These are phyloP conservation scores for Cyanodermella asteris DNA, from an alignment of 2,329 filamentous ascomycete genomes.

Conservation along the genomic window DNA sequence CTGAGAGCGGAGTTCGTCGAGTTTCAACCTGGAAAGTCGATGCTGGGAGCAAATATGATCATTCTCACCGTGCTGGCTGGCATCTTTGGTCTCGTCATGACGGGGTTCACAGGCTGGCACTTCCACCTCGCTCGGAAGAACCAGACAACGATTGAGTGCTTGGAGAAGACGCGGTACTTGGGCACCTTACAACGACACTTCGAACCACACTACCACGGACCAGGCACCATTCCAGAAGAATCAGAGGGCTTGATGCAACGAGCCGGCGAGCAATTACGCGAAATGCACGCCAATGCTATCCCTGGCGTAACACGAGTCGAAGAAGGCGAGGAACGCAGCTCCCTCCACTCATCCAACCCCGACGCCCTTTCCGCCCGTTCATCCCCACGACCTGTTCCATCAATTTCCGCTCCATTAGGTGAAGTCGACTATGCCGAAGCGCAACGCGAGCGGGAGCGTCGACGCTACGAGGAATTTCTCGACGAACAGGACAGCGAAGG, in stretches of 20 bases:
- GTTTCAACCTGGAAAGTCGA: conserved; percentile 58
- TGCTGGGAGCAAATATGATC: conserved; percentile 86
- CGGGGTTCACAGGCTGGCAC: conserved; percentile 83
- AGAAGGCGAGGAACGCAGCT: conserved; percentile 43
- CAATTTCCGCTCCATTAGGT: too few species aligned
- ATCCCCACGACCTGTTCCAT: too few species aligned
- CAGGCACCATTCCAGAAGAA: too few species aligned
- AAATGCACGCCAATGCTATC: conserved; percentile 61
- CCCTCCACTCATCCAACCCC: conserved; percentile 14
- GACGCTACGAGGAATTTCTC: conserved; percentile 59
- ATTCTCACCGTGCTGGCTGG: conserved; percentile 69
- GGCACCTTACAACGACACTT: conserved; percentile 51
- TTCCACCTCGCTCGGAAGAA: conserved; percentile 56
- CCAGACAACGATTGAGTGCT: conserved; percentile 84
- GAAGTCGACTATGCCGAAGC: conserved; percentile 12
- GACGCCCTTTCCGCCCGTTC: conserved; percentile 15
- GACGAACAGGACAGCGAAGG: conserved; percentile 75
- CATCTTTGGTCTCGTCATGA: conserved; percentile 75
- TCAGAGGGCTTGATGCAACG: conserved; percentile 31
- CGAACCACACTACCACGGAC: conserved; percentile 29
- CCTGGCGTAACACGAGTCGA: conserved; percentile 62
- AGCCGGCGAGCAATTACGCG: conserved; percentile 52
- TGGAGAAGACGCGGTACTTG: conserved; percentile 89
- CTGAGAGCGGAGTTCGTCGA: conserved; percentile 54
- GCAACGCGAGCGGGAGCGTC: conserved; percentile 41